Evolutionary conservation across 2,329 filamentous ascomycete genomes (phyloP), one percentile per base, ranked within the genome.

Genomic region (Monosporascus sp.): DNA sequence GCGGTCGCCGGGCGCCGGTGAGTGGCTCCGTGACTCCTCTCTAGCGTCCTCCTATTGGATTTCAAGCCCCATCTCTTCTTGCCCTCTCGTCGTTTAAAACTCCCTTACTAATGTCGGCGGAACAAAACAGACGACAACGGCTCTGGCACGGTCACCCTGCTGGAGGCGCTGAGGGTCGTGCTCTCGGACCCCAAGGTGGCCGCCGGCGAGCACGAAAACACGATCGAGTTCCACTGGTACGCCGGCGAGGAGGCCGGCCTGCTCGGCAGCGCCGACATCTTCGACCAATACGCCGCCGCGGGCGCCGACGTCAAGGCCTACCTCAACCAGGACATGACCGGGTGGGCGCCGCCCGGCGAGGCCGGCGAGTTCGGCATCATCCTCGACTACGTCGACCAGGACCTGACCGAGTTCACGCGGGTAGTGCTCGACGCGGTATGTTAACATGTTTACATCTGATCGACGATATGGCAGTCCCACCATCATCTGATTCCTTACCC

Each of bases 111-210:
- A 17, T 14, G 40, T 18, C 22, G 18, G 22, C 5, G 22, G 8
- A 43, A 91, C 91, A 0, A 91, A 44, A 91, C 91, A n/a, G 92
- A 97, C 63, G 91, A 96, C 63, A 91, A 96, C 67, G 91, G 91
- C 58, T 90, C 86, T 61, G 90, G 90, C 53, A 92, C 90, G 1
- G 89, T 96, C 22, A 96, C 92, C 17, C 96, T 95, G 60, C 81
- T 96, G 49, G 92, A 97, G 71, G 88, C 90, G 4, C 80, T 97
- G 62, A 82, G 89, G 28, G 87, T 88, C 40, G 77, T 96, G 8
- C 79, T 96, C 51, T 78, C 81, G 62, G 85, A 85, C n/a, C 73
- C 85, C 56, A 79, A 84, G 50, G 79, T 96, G 55, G 71, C 84
- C 20, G 72, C 77, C 40, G 89, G 89, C 55, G 81, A 88, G 60